Conservation (phyloP, 441 rosid genomes). For the Cnidoscolus chayamansa region DNA sequence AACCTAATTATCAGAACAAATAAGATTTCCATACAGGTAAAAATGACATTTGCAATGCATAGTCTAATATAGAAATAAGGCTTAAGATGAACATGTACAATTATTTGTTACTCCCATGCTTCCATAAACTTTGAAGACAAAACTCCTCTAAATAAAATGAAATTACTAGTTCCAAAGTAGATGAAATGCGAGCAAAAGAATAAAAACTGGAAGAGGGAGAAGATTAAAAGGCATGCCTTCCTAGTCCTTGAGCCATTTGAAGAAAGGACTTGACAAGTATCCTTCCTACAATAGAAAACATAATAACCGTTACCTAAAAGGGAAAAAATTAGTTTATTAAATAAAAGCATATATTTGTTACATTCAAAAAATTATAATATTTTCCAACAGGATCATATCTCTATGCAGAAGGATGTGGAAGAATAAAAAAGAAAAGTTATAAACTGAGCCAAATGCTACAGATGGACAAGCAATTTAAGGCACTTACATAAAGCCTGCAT, state of each 20-base stretch:
- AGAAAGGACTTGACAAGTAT: conserved; percentile 31
- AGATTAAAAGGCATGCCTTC: conserved; percentile 38
- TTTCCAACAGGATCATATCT: too few species aligned
- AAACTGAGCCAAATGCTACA: background rate
- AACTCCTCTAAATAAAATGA: conserved; percentile 4
- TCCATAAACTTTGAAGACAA: background rate
- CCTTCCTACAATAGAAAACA: conserved; percentile 37
- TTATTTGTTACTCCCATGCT: background rate
- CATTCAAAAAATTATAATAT: conserved; percentile 13
- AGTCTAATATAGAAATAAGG: background rate
- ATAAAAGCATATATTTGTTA: conserved; percentile 9
- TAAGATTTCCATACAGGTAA: conserved; percentile 14
- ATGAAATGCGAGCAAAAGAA: conserved; percentile 5
- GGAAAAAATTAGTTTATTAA: conserved; percentile 14
- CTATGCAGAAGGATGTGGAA: background rate
- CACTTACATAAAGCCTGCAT: conserved; percentile 5
- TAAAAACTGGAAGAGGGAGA: conserved; percentile 7
- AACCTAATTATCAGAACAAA: conserved; percentile 2
- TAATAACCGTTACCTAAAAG: background rate
- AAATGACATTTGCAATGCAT: background rate
- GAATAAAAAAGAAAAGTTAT: background rate
- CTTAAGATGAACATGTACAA: background rate
- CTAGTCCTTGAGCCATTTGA: conserved; percentile 34
- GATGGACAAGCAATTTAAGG: background rate
- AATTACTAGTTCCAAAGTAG: background rate